Evolutionary conservation across 768 basidiomycete species (phyloP).

Genomic region (Russula dissimulans): DNA sequence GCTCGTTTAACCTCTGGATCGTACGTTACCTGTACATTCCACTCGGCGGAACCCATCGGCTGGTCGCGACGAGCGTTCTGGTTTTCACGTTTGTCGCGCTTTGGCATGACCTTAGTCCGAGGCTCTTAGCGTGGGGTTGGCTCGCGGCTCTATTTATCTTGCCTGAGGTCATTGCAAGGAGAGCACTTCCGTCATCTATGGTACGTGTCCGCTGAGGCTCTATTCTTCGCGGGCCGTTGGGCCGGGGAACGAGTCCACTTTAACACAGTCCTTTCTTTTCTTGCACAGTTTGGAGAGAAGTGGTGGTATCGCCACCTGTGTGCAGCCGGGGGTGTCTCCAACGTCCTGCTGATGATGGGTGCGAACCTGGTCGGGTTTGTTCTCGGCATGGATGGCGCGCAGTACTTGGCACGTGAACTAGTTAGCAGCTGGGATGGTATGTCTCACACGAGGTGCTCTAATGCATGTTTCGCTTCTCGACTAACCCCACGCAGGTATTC

Average conservation of each 20-base stretch:
- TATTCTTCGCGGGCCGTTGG: neutral
- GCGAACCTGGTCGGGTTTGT: constrained; percentile 97
- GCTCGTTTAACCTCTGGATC: constrained; percentile 94
- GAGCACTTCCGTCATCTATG: constrained; percentile 51
- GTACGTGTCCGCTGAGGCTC: constrained; percentile 33
- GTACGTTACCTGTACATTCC: constrained; percentile 91
- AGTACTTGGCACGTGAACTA: constrained; percentile 55
- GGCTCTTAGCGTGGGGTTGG: constrained; percentile 94
- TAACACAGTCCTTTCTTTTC: neutral
- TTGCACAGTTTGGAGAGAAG: constrained; percentile 48
- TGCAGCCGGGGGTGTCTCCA: constrained; percentile 73
- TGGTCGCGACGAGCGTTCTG: constrained; percentile 55
- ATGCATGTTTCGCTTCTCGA: neutral
- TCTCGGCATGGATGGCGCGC: constrained; percentile 72
- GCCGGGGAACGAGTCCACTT: neutral
- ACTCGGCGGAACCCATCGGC: constrained; percentile 60
- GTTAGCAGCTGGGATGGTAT: constrained; percentile 59
- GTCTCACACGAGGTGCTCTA: neutral
- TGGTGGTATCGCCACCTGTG: constrained; percentile 84
- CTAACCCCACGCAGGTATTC: constrained; percentile 38
- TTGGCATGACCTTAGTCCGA: constrained; percentile 92
- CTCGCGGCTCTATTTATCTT: constrained; percentile 83
- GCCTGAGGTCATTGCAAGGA: constrained; percentile 65
- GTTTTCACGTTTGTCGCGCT: constrained; percentile 95
- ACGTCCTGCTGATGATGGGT: constrained; percentile 80